Base-by-base conservation (phyloP, 495 filamentous ascomycete genomes). In the Penicillium angulare region DNA sequence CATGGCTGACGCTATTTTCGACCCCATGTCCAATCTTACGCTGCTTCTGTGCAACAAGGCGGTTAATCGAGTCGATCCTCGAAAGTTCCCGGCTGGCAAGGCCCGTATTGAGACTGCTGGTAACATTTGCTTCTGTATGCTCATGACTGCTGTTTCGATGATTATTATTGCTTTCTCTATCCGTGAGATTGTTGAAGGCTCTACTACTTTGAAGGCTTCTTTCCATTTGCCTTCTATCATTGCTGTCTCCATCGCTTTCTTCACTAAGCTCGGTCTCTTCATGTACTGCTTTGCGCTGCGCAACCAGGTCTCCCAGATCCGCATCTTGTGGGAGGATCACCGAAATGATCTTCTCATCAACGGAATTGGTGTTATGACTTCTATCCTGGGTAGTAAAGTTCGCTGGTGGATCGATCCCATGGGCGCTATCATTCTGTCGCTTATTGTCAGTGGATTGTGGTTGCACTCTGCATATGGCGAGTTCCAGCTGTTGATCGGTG, bases 1-100 rank as follows among this genome's bases (percentile, higher is more conserved):
- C 43, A 96, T 96, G 88, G 93, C 92, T 27, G 93, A 98, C 68
- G 86, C 92, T 20, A 79, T 98, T 55, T 98, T 98, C 73, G 93
- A 98, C 66, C 95, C 95, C 13, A 59, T 95, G 65, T 90, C 86
- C 63, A 97, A 97, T 69, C 60, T 96, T 31, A 92, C 89, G 0
- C 78, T 98, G 3, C 88, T 97, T 40, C 72, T 97, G 22, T 89
- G 83, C 61, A 87, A 92, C 69, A 88, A 92, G 48, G 92, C 95
- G 47, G 86, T 97, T 57, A 86, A 86, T 57, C 83, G 80, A 39
- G 95, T 97, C 50, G 91, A 97, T 63, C 80, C 89, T n/a, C 82
- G 81, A 53, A 85, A 87, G 44, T 98, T 97, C 68, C 93, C 93
- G 3, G 89, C 87, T 0, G 93, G 93, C 49, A 97, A 97, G 66